Evolutionary conservation across 331 rosid genomes (phyloP).

Genomic region (Acacia concinna): DNA sequence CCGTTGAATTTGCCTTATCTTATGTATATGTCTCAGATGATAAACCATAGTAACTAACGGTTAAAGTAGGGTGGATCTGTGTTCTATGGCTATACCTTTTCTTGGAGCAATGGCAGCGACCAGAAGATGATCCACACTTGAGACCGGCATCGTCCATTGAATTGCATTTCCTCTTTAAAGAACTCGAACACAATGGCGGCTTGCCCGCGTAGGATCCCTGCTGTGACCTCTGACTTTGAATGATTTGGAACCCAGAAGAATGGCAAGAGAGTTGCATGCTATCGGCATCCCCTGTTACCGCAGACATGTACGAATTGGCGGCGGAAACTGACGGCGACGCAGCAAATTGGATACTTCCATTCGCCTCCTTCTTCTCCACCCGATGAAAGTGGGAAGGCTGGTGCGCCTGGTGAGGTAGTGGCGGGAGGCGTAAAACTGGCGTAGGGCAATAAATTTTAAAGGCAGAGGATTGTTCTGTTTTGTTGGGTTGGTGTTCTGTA

Average conservation of each 20-base stretch:
- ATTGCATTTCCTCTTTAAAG: constrained; percentile 64
- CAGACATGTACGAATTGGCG: constrained; percentile 59
- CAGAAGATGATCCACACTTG: constrained; percentile 57
- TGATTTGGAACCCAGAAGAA: constrained; percentile 65
- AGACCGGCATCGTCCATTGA: constrained; percentile 45
- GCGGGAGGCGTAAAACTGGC: constrained; percentile 45
- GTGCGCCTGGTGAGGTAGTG: constrained; percentile 40
- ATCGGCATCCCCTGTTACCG: constrained; percentile 51
- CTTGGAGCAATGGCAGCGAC: constrained; percentile 74
- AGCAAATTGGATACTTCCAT: constrained; percentile 36
- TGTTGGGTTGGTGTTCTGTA: constrained; percentile 1
- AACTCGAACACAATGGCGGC: constrained; percentile 60
- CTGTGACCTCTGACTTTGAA: constrained; percentile 42
- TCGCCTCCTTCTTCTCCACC: constrained; percentile 37
- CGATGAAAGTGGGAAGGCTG: constrained; percentile 2
- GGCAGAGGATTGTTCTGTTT: constrained; percentile 51
- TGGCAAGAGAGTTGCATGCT: constrained; percentile 39
- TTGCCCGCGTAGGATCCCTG: constrained; percentile 50
- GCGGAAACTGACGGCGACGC: constrained; percentile 48
- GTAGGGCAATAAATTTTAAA: constrained; percentile 64
- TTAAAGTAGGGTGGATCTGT: not conserved
- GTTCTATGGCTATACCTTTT: constrained; percentile 44
- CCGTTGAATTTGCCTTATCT: not conserved
- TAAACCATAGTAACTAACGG: not conserved
- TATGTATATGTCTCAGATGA: not conserved